Percentiles rank a stretch among this genome's conserved stretches.
phyloP scores from a whole-genome alignment of 2,329 filamentous ascomycete genomes.

The Botrytis pseudocinerea region DNA sequence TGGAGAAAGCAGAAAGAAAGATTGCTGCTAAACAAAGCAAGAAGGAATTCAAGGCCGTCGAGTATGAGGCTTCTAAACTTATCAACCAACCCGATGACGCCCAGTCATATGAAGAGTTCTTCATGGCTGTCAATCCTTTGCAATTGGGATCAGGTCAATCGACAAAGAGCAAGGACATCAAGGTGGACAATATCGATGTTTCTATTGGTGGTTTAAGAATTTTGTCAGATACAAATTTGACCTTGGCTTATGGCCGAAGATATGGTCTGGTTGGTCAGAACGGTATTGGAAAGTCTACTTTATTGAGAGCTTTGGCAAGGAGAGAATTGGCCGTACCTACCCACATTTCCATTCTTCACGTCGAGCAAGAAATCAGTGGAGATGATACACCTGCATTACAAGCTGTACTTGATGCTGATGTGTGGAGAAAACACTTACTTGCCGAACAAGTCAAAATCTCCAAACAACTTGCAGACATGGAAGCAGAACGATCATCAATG shows the following conservation, averaged over 20 bases:
- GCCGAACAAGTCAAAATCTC: conserved; percentile 86
- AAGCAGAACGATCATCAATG: conserved; percentile 73
- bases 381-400: conserved; percentile 95
- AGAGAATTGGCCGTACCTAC: conserved; percentile 94
- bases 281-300: conserved; percentile 97
- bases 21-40: conserved; percentile 98
- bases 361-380: conserved; percentile 96
- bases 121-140: conserved; percentile 98
- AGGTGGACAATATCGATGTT: conserved; percentile 93
- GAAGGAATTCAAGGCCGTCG: conserved; percentile 96
- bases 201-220: conserved; percentile 88
- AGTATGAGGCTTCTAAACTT: conserved; percentile 92
- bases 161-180: conserved; percentile 97
- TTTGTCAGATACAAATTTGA: conserved; percentile 84
- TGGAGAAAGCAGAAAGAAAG: conserved; percentile 97
- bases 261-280: conserved; percentile 99
- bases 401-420: conserved; percentile 93
- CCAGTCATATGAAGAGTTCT: conserved; percentile 98
- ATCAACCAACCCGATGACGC: conserved; percentile 79
- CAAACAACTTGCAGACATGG: conserved; percentile 72
- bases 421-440: conserved; percentile 95
- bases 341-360: conserved; percentile 97
- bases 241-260: conserved; percentile 85
- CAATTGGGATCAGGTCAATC: conserved; percentile 72
- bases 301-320: conserved; percentile 85